These are phyloP conservation scores for Botryotinia globosa DNA, from an alignment of 2,329 filamentous ascomycete species.

Conservation along the genomic window DNA sequence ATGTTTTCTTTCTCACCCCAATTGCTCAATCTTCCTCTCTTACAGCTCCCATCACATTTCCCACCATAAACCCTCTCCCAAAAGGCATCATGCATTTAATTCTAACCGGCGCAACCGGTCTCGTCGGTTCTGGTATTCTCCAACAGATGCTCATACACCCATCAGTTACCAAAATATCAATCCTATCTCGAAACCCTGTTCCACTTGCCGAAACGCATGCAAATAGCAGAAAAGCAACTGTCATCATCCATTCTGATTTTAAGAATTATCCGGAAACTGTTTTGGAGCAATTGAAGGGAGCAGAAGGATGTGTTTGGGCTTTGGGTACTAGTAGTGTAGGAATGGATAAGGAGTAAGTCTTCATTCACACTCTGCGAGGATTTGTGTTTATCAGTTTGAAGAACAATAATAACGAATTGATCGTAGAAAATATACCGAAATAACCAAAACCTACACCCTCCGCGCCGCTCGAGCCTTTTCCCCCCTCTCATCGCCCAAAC, in stretches of 20 bases:
- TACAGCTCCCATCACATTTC: background rate
- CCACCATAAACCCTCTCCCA: background rate
- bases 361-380: background rate
- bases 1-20: background rate
- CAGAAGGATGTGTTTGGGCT: constrained; percentile 71
- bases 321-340: constrained; percentile 61
- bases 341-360: constrained; percentile 56
- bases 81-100: constrained; percentile 57
- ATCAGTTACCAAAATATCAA: constrained; percentile 60
- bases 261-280: constrained; percentile 55
- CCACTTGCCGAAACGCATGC: constrained; percentile 59
- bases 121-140: constrained; percentile 60
- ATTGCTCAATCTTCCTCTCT: background rate
- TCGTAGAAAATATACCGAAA: constrained; percentile 58
- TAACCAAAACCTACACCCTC: constrained; percentile 65
- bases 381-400: background rate
- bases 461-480: constrained; percentile 61
- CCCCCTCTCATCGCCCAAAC: constrained; percentile 43
- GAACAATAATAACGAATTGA: constrained; percentile 5
- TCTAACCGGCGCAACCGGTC: constrained; percentile 65
- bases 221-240: constrained; percentile 49
- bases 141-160: constrained; percentile 57
- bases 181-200: constrained; percentile 65
- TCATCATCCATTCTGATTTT: constrained; percentile 69
- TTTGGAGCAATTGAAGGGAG: constrained; percentile 59